Evolutionary conservation across 805 yeast species (phyloP), one percentile per base, ranked within the genome.

Genomic region (Kodamaea restingae): DNA sequence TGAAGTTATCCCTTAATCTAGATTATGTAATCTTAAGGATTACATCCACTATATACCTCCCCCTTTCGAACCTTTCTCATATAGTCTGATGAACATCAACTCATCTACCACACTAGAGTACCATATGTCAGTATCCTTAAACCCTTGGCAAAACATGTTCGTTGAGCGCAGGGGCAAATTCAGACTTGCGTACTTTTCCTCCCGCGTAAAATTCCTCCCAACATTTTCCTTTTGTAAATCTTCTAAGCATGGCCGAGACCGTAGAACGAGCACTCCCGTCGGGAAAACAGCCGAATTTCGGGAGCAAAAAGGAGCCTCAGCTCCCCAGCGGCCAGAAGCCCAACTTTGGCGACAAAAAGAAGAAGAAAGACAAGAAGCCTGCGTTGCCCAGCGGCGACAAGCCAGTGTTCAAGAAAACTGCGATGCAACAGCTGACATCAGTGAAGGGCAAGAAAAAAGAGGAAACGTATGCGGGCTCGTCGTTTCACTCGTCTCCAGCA

Each of bases 401-500:
- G 38, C 65, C 65, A 1, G 53, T 54, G 37, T 60, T 58, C 39
- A 38, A 39, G 27, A 17, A 18, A 12, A n/a, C 32, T 14, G 29
- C 35, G 15, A 17, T 20, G 20, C 31, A 30, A 20, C 20, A 20
- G 5, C 18, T 22, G 30, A 21, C 28, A 3, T 30, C 39, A 24
- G 22, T 20, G 8, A 37, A 37, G 25, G 21, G 14, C 14, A 40
- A 33, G 30, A 42, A 39, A 20, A 41, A 45, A 36, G 63, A 56
- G 38, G 64, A 63, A 20, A 61, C 67, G 37, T 75, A 74, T 54
- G 81, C 81, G 38, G 81, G 81, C 21, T 70, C 79, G 26, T 71
- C 80, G 26, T 75, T 75, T 51, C 77, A 72, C 51, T 70, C 76
- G 22, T 73, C 78, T 17, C 81, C 81, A 1, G 74, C 75, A 24